phyloP scores from a whole-genome alignment of 23 red algal genomes.

The Cyanidioschyzon merolae region DNA sequence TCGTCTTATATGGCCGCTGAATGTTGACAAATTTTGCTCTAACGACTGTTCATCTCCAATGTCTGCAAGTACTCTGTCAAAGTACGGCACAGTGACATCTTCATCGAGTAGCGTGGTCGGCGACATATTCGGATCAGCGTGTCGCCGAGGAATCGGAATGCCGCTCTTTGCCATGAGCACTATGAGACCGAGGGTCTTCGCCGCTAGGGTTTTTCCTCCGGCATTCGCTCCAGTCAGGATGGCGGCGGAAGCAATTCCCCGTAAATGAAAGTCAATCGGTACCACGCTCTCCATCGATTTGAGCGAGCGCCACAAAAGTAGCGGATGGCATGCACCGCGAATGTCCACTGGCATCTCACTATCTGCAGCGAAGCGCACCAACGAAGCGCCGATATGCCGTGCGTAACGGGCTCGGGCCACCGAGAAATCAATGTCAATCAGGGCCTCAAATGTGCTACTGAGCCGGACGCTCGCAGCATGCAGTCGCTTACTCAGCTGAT shows the following conservation, averaged over 20 bases:
- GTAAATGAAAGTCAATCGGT: constrained; percentile 49
- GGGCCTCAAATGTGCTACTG: constrained; percentile 1
- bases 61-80: constrained; percentile 74
- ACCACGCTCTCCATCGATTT: constrained; percentile 30
- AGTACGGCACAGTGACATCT: constrained; percentile 42
- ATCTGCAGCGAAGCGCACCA: constrained; percentile 27
- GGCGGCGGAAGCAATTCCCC: constrained; percentile 32
- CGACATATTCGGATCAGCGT: background rate
- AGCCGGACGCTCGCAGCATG: constrained; percentile 34
- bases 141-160: constrained; percentile 37
- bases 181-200: constrained; percentile 69
- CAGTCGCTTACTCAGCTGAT: constrained; percentile 24
- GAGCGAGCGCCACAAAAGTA: constrained; percentile 50
- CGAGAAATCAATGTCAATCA: constrained; percentile 46
- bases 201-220: constrained; percentile 79
- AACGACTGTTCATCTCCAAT: constrained; percentile 96
- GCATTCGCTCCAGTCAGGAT: constrained; percentile 86
- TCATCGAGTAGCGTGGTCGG: background rate
- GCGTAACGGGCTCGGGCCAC: constrained; percentile 47
- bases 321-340: constrained; percentile 48
- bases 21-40: constrained; percentile 65
- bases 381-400: constrained; percentile 31
- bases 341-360: constrained; percentile 27
- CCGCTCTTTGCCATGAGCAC: constrained; percentile 85
- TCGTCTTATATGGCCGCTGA: constrained; percentile 75